A percentile compares a stretch with the other conserved stretches of the same genome.
phyloP scores from a whole-genome alignment of 192 early-diverging fungal species.

The Podila horticola region DNA sequence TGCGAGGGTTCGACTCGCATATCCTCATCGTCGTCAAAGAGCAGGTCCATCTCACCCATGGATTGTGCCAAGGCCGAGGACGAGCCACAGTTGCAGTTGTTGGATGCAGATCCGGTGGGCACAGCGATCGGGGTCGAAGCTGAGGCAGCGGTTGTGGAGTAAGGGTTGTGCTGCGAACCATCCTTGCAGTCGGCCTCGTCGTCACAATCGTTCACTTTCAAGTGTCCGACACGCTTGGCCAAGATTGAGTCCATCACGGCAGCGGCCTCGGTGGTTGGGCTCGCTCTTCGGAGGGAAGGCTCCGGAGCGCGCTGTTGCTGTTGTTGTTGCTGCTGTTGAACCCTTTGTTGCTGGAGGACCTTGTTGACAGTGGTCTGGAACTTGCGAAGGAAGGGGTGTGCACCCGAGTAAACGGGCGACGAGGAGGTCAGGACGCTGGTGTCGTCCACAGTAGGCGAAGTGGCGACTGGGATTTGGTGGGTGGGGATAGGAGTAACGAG shows the following conservation, averaged over 20 bases:
- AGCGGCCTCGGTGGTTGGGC: constrained; percentile 21
- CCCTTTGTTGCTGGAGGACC: background rate
- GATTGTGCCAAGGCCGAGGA: background rate
- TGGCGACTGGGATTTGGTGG: background rate
- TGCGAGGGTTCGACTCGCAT: constrained; percentile 3
- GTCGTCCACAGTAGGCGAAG: background rate
- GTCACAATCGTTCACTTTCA: background rate
- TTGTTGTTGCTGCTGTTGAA: constrained; percentile 4
- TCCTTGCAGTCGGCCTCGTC: background rate
- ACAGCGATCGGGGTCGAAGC: background rate
- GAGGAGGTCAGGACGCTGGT: constrained; percentile 8
- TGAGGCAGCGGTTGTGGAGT: constrained; percentile 17
- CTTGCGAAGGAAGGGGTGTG: constrained; percentile 45
- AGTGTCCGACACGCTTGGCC: background rate
- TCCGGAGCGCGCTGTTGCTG: background rate
- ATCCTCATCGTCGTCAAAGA: constrained; percentile 1
- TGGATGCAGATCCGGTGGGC: background rate
- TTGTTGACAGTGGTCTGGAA: constrained; percentile 21
- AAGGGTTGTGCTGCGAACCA: background rate
- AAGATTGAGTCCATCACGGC: constrained; percentile 7
- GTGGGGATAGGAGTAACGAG: background rate
- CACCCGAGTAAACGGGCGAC: constrained; percentile 16
- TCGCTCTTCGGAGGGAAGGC: background rate
- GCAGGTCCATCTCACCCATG: background rate
- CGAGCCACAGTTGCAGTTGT: background rate